Evolutionary conservation across 1,284 basidiomycete genomes (phyloP).

Genomic region (Lentinula novae-zelandiae): DNA sequence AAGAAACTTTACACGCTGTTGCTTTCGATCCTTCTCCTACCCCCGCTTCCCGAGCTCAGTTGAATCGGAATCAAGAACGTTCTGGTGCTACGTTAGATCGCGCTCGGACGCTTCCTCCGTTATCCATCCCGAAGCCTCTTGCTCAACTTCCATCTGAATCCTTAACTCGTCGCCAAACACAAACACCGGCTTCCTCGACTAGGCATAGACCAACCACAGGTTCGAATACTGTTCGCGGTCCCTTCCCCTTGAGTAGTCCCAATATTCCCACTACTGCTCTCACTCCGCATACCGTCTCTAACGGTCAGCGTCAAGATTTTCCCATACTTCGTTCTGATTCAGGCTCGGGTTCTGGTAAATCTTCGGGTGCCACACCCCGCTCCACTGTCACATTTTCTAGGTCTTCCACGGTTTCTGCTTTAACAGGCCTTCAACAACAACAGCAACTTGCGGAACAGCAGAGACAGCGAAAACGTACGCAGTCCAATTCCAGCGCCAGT

Average conservation of each 20-base stretch:
- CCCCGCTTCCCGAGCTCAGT: conserved; percentile 42
- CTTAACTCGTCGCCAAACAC: conserved; percentile 24
- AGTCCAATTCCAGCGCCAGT: conserved; percentile 27
- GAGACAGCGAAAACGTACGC: conserved; percentile 38
- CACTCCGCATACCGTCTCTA: conserved; percentile 61
- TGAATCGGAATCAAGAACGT: conserved; percentile 12
- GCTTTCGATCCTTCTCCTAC: conserved; percentile 64
- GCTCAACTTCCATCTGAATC: conserved; percentile 56
- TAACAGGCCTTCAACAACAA: conserved; percentile 54
- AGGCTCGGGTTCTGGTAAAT: conserved; percentile 28
- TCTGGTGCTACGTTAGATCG: conserved; percentile 26
- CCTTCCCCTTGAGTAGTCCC: conserved; percentile 44
- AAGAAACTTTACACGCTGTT: conserved; percentile 35
- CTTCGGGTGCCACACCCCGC: conserved; percentile 26
- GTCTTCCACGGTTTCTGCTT: conserved; percentile 48
- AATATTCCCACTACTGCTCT: conserved; percentile 62
- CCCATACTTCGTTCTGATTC: conserved; percentile 45
- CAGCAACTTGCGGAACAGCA: conserved; percentile 32
- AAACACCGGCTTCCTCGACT: conserved; percentile 16
- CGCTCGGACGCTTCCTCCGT: conserved; percentile 38
- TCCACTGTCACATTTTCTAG: conserved; percentile 55
- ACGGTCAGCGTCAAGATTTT: conserved; percentile 35
- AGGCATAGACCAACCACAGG: conserved; percentile 45
- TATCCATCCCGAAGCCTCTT: conserved; percentile 56
- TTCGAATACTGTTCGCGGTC: conserved; percentile 52